Base-by-base conservation (phyloP, 139 green algal genomes). In the Chlamydomonas eustigma region DNA sequence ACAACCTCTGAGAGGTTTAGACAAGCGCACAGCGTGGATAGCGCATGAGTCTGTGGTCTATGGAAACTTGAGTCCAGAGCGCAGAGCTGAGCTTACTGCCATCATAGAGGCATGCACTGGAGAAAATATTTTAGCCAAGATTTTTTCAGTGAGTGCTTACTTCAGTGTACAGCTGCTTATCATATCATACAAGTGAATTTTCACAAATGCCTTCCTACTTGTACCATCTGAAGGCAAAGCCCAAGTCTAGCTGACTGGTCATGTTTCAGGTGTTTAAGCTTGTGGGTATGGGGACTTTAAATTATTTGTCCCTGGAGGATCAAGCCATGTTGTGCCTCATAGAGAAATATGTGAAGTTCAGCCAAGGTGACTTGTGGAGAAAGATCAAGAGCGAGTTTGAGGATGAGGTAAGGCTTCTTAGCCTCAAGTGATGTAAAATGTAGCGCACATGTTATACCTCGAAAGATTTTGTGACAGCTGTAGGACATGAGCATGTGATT, bases 321-420 rank as follows among this genome's bases (percentile, higher is more conserved):
- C 44, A 71, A 33, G 82, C 78, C 2, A 37, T 51, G 22, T 76
- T 88, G 70, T 66, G 67, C 3, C 51, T 85, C 25, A 75, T 89
- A 2, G 71, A 86, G 50, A 86, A 82, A 77, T 88, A 85, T 74
- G 73, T 80, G 39, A 85, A 84, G 73, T 86, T 91, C 69, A 50
- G 76, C 34, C 84, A 91, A 37, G 86, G 84, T 1, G 78, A 91
- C 51, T 51, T 89, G 37, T 89, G 84, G 84, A 37, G 51, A 33
- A 52, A 50, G 64, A 84, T 88, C 0, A 38, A 35, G 24, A 35
- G 12, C 2, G 74, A 83, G 2, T 77, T 89, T 39, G 74, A 79
- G 0, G 58, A 73, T 39, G n/a, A 64, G 52, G 77, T 58, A 58
- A 28, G 44, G n/a, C n/a, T n/a, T n/a, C n/a, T n/a, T n/a, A n/a